Evolutionary conservation across 352 stramenopile species (phyloP).

Genomic region (Globisporangium nagaii): DNA sequence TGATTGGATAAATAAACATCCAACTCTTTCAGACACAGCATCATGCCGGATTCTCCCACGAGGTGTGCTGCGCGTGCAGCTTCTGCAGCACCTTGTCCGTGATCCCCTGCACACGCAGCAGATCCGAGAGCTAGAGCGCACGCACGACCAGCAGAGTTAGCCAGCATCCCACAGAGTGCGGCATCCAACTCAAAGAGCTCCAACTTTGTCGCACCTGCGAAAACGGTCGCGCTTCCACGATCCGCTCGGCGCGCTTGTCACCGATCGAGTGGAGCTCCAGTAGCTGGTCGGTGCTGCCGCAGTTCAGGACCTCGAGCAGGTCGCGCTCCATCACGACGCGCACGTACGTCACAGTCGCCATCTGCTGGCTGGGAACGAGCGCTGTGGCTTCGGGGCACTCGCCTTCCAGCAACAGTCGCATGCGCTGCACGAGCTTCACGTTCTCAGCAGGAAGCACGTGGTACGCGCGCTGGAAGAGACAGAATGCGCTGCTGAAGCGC

Average conservation of each 20-base stretch:
- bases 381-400: conserved; percentile 15
- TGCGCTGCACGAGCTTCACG: conserved; percentile 37
- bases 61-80: conserved; percentile 34
- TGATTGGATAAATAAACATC: too few relatives aligned
- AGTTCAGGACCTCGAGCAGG: conserved; percentile 43
- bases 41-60: conserved; percentile 8
- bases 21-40: too few relatives aligned
- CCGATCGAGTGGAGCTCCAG: conserved; percentile 44
- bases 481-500: conserved; percentile 27
- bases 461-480: conserved; percentile 50
- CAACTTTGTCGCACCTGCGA: conserved; percentile 27
- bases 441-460: conserved; percentile 42
- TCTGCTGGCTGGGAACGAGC: conserved; percentile 30
- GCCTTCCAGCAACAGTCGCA: conserved; percentile 26
- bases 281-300: conserved; percentile 32
- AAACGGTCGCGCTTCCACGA: conserved; percentile 37
- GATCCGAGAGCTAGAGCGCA: conserved; percentile 27
- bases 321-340: conserved; percentile 41
- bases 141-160: neutral
- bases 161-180: neutral
- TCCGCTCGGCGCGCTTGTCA: conserved; percentile 39
- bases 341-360: conserved; percentile 30
- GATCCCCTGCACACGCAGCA: conserved; percentile 36
- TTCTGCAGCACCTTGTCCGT: conserved; percentile 36
- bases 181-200: neutral